Conservation (phyloP, 1,139 yeast genomes). For the Saccharomyces pastorianus region DNA sequence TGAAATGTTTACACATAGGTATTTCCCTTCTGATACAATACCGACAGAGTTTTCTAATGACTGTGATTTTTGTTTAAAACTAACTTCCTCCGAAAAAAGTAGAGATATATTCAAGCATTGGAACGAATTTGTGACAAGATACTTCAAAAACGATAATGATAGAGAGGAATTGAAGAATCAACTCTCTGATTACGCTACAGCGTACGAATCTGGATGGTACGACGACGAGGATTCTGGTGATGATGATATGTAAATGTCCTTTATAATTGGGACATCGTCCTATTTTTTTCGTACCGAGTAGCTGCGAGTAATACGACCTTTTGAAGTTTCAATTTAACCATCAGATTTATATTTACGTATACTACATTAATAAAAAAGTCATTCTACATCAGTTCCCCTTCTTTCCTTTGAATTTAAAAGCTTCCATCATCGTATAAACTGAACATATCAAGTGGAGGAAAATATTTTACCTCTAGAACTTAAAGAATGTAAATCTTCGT, state of each 20-base stretch:
- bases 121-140: constrained; percentile 39
- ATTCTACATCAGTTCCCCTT: neutral
- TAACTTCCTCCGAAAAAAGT: constrained; percentile 43
- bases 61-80: constrained; percentile 20
- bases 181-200: constrained; percentile 41
- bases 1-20: constrained; percentile 17
- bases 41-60: constrained; percentile 23
- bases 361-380: neutral
- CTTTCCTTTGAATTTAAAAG: neutral
- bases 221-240: constrained; percentile 38
- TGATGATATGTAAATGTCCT: constrained; percentile 15
- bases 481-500: constrained; percentile 19
- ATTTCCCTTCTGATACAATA: constrained; percentile 32
- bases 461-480: constrained; percentile 23
- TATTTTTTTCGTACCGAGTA: neutral
- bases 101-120: constrained; percentile 41
- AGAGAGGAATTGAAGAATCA: constrained; percentile 58
- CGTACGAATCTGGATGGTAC: constrained; percentile 53
- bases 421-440: neutral
- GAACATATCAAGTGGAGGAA: neutral
- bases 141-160: constrained; percentile 47
- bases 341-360: neutral
- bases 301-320: neutral
- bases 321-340: neutral
- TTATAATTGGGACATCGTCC: constrained; percentile 22